A percentile compares a stretch with the other conserved stretches of the same genome.
Evolutionary conservation across 1,284 basidiomycete species (phyloP).

Genomic region (Grifola frondosa): DNA sequence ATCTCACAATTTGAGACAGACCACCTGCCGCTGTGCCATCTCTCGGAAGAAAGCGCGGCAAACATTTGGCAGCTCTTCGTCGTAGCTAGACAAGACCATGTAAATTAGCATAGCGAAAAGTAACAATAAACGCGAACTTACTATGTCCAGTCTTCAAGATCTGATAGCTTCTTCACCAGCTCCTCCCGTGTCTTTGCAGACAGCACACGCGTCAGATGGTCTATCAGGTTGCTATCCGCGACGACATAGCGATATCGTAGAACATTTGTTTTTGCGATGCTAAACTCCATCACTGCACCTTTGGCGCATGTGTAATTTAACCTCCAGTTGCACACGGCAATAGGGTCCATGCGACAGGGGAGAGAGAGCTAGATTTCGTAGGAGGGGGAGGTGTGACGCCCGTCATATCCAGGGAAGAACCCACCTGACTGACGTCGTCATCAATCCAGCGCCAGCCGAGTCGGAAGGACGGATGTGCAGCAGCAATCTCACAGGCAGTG

Average conservation of each 20-base stretch:
- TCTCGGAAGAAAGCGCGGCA: constrained; percentile 16
- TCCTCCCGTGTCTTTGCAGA: constrained; percentile 7
- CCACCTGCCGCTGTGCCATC: constrained; percentile 10
- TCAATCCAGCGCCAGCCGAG: constrained; percentile 24
- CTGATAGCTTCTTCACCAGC: constrained; percentile 9
- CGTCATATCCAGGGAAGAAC: constrained; percentile 19
- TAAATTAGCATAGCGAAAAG: no score
- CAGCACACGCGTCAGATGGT: constrained; percentile 7
- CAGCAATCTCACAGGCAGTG: constrained; percentile 2
- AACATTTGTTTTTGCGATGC: constrained; percentile 13
- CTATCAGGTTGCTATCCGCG: constrained; percentile 13
- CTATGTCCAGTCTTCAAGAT: constrained; percentile 18
- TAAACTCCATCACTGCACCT: constrained; percentile 15
- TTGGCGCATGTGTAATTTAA: constrained; percentile 2
- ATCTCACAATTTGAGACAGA: constrained; percentile 4
- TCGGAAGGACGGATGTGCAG: constrained; percentile 16
- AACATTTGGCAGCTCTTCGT: constrained; percentile 11
- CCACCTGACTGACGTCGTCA: constrained; percentile 21
- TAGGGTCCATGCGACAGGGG: constrained; percentile 18
- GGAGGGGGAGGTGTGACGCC: constrained; percentile 18
- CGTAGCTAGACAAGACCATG: no score
- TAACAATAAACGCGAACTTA: no score
- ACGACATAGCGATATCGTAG: constrained; percentile 16
- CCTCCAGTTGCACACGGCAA: constrained; percentile 20
- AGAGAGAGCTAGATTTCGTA: constrained; percentile 8